These are phyloP conservation scores for Aspergillus sp. DNA, from an alignment of 2,329 filamentous ascomycete genomes.

Conservation along the genomic window DNA sequence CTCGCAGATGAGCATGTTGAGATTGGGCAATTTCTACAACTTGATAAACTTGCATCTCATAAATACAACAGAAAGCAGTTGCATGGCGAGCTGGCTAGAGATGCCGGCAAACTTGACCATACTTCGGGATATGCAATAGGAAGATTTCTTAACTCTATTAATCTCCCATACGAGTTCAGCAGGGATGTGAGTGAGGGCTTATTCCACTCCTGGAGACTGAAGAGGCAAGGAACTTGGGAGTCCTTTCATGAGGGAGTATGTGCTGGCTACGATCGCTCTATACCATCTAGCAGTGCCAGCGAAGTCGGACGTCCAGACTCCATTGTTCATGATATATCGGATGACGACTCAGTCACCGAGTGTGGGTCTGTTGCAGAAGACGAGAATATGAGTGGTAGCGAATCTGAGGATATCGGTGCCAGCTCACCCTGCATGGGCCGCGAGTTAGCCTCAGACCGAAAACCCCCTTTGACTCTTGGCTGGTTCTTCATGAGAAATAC, in stretches of 20 bases:
- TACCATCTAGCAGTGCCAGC: neutral
- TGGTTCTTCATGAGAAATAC: neutral
- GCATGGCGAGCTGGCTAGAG: conserved; percentile 17
- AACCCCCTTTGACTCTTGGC: neutral
- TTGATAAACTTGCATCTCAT: conserved; percentile 19
- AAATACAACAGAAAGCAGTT: conserved; percentile 14
- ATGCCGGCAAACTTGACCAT: conserved; percentile 14
- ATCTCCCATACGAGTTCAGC: conserved; percentile 26
- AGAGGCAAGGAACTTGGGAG: conserved; percentile 11
- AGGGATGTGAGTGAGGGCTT: conserved; percentile 26
- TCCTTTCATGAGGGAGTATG: conserved; percentile 20
- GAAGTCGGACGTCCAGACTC: neutral
- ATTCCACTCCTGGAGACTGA: conserved; percentile 25
- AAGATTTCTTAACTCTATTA: conserved; percentile 23
- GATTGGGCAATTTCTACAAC: conserved; percentile 31
- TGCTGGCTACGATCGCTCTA: conserved; percentile 8
- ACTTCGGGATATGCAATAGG: conserved; percentile 25
- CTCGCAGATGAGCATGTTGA: conserved; percentile 20
- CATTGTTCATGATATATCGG: neutral
- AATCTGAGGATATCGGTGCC: neutral
- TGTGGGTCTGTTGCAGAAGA: neutral
- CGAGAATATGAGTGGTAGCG: neutral
- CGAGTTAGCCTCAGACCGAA: neutral
- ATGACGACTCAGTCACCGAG: conserved; percentile 2
- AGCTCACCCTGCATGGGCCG: neutral